phyloP scores from a whole-genome alignment of 2,329 filamentous ascomycete species.

The Penicillium frequentans region DNA sequence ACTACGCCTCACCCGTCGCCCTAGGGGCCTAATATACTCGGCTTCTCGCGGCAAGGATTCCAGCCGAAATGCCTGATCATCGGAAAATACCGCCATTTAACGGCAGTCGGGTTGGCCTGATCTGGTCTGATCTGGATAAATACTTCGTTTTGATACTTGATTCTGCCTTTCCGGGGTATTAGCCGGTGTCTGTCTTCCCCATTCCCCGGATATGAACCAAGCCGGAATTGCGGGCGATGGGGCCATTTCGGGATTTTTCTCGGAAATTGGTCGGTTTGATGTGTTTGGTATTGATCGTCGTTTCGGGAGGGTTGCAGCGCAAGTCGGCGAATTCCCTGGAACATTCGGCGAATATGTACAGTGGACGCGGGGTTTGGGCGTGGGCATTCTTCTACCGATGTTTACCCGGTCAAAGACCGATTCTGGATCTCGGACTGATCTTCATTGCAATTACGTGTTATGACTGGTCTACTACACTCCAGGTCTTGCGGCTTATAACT shows the following conservation, averaged over 20 bases:
- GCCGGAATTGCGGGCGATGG: background rate
- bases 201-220: background rate
- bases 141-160: background rate
- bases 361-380: too few species aligned
- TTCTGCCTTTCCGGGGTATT: background rate
- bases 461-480: too few species aligned
- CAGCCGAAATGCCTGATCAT: background rate
- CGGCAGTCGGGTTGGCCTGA: too few species aligned
- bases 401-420: too few species aligned
- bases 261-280: background rate
- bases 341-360: too few species aligned
- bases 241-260: background rate
- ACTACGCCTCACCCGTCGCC: slow-evolving; percentile 6
- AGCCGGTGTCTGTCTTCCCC: background rate
- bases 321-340: too few species aligned
- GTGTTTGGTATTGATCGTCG: too few species aligned
- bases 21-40: background rate
- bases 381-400: too few species aligned
- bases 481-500: too few species aligned
- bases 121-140: background rate
- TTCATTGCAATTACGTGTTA: too few species aligned
- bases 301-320: too few species aligned
- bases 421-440: too few species aligned
- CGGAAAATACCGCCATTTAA: background rate
- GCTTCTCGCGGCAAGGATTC: background rate